Evolutionary conservation across 768 basidiomycete genomes (phyloP).

Genomic region (Termitomyces sp.): DNA sequence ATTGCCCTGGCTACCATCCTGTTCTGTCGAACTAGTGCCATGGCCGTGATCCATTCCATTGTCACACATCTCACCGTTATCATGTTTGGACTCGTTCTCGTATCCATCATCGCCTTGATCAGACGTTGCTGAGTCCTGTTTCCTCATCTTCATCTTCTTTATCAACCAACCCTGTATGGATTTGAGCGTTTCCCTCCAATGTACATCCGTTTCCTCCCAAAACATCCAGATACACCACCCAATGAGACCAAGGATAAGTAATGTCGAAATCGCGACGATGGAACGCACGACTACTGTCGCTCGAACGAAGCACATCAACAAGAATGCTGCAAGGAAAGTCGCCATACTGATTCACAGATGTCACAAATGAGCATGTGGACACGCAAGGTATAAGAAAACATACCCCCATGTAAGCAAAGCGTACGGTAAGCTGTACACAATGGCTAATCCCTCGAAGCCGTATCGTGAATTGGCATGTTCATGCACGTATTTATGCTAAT

Average conservation of each 20-base stretch:
- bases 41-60: too few relatives aligned
- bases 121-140: background rate
- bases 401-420: conserved; percentile 7
- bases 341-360: background rate
- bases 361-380: background rate
- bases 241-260: background rate
- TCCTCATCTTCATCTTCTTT: background rate
- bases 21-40: background rate
- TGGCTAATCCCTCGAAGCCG: conserved; percentile 1
- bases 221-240: conserved; percentile 1
- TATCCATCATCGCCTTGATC: background rate
- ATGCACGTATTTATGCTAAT: background rate
- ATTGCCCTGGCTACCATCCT: background rate
- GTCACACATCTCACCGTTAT: background rate
- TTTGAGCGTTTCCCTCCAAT: background rate
- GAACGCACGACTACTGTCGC: background rate
- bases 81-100: background rate
- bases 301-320: conserved; percentile 1
- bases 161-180: background rate
- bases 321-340: conserved; percentile 1
- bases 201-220: background rate
- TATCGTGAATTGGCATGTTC: conserved; percentile 1
- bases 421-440: conserved; percentile 7
- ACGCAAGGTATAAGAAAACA: background rate
- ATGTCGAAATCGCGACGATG: background rate